phyloP scores from a whole-genome alignment of 768 basidiomycete genomes.

The Tulasnella calospora region DNA sequence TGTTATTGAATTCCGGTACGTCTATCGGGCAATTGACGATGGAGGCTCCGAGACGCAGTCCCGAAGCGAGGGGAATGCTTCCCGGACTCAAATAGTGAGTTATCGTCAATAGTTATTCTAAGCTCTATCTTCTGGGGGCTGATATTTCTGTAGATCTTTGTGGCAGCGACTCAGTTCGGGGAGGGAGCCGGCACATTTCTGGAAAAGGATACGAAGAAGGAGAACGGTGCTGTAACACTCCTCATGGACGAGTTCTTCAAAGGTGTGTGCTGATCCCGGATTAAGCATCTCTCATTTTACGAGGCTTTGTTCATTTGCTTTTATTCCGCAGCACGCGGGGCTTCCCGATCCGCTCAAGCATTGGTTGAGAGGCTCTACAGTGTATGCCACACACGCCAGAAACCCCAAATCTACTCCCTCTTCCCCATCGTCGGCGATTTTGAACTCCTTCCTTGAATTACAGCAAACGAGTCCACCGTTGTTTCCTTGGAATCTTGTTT shows the following conservation, averaged over 20 bases:
- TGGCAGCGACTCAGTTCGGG: not conserved
- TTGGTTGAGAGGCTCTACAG: not conserved
- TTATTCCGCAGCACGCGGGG: not conserved
- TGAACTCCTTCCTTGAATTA: too few species aligned
- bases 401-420: not conserved
- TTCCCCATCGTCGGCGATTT: not conserved
- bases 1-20: not conserved
- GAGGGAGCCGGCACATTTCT: not conserved
- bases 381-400: not conserved
- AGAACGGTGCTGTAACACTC: not conserved
- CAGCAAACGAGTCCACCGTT: too few species aligned
- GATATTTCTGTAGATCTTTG: not conserved
- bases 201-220: not conserved
- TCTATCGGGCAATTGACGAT: not conserved
- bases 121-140: not conserved
- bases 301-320: not conserved
- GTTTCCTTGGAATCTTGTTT: not conserved
- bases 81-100: not conserved
- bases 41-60: not conserved
- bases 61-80: not conserved
- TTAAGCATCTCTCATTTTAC: not conserved
- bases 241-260: not conserved
- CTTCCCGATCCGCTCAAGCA: not conserved
- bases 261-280: not conserved
- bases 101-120: not conserved